phyloP scores from a whole-genome alignment of 352 stramenopile species.

The Elongisporangium undulatum region DNA sequence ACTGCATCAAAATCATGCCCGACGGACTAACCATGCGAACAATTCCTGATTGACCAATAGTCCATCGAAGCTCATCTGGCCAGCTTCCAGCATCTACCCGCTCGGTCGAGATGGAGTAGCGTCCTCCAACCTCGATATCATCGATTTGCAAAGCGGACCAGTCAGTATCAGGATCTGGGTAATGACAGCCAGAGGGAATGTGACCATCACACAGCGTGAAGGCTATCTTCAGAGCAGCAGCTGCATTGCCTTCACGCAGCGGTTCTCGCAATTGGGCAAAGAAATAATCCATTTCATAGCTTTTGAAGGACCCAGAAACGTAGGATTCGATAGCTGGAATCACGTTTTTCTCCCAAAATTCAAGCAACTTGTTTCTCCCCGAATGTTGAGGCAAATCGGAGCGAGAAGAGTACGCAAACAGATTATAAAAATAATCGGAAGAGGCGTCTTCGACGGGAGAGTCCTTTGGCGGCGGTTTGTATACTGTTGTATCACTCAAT shows the following conservation, averaged over 20 bases:
- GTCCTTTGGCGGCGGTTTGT: slow-evolving; percentile 14
- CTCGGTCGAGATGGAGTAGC: slow-evolving; percentile 43
- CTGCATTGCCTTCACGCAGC: slow-evolving; percentile 65
- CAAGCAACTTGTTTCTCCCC: slow-evolving; percentile 72
- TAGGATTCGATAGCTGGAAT: slow-evolving; percentile 82
- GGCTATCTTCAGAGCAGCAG: slow-evolving; percentile 74
- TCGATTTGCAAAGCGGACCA: slow-evolving; percentile 75
- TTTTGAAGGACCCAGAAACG: slow-evolving; percentile 79
- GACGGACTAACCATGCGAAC: slow-evolving; percentile 44
- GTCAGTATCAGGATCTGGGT: slow-evolving; percentile 74
- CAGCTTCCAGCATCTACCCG: slow-evolving; percentile 30
- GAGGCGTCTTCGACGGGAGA: slow-evolving; percentile 11
- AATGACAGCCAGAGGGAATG: slow-evolving; percentile 70
- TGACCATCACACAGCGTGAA: slow-evolving; percentile 78
- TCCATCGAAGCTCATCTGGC: slow-evolving; percentile 61
- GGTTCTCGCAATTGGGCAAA: slow-evolving; percentile 78
- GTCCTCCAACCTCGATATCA: slow-evolving; percentile 59
- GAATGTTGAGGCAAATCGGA: slow-evolving; percentile 62
- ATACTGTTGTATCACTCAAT: slow-evolving; percentile 26
- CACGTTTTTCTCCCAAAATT: slow-evolving; percentile 85
- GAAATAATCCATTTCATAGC: slow-evolving; percentile 87
- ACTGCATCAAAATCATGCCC: slow-evolving; percentile 58
- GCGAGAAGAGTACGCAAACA: slow-evolving; percentile 65
- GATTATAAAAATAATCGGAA: slow-evolving; percentile 60
- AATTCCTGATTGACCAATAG: slow-evolving; percentile 46